A percentile compares a stretch with the other conserved stretches of the same genome.
These are phyloP conservation scores for Boletus barrowsii DNA, from an alignment of 768 basidiomycete genomes.

Conservation along the genomic window DNA sequence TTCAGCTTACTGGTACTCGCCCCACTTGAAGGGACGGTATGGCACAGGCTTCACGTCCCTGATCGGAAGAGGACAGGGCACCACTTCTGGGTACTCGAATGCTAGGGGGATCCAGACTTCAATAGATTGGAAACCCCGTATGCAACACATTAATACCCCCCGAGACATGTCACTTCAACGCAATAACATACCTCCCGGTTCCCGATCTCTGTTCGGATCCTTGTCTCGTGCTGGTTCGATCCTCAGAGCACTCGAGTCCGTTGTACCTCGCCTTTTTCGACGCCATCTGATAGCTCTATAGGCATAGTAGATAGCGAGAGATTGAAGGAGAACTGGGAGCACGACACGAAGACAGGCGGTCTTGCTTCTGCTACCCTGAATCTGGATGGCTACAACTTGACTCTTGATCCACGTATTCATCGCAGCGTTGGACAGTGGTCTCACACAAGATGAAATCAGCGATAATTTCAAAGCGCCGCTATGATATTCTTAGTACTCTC, in stretches of 20 bases:
- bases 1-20: conserved; percentile 61
- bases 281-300: conserved; percentile 12
- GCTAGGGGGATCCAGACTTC: conserved; percentile 53
- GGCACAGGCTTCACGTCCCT: conserved; percentile 54
- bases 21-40: conserved; percentile 69
- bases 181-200: conserved; percentile 25
- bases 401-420: conserved; percentile 10
- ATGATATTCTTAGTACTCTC: too few relatives aligned
- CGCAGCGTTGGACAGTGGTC: background rate
- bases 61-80: conserved; percentile 38
- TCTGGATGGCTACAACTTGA: background rate
- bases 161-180: background rate
- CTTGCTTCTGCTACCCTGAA: background rate
- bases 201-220: conserved; percentile 20
- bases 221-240: background rate
- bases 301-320: conserved; percentile 15
- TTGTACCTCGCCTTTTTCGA: background rate
- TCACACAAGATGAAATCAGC: too few relatives aligned
- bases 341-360: background rate
- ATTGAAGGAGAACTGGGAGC: conserved; percentile 13
- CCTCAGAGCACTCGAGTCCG: background rate
- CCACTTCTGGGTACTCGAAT: conserved; percentile 54
- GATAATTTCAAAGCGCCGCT: too few relatives aligned
- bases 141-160: background rate
- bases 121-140: background rate